These are phyloP conservation scores for Xylaria sp. DNA, from an alignment of 2,329 filamentous ascomycete genomes.

Conservation along the genomic window DNA sequence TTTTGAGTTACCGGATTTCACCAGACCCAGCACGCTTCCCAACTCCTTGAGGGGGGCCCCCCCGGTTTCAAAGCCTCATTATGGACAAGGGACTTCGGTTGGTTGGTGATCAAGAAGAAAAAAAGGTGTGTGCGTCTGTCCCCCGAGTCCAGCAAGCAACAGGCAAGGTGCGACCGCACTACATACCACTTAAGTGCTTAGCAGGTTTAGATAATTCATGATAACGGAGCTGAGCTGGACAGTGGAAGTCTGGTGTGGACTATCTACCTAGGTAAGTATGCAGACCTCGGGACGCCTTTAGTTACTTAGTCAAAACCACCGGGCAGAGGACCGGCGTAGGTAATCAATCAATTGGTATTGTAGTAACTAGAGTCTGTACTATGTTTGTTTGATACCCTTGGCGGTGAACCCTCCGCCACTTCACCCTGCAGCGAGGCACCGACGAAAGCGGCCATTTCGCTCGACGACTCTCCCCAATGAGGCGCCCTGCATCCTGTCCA, in stretches of 20 bases:
- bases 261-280: too few relatives aligned
- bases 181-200: slow-evolving; percentile 7
- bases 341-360: background rate
- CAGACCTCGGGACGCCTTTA: background rate
- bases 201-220: slow-evolving; percentile 5
- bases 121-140: slow-evolving; percentile 22
- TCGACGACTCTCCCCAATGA: slow-evolving; percentile 34
- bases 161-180: slow-evolving; percentile 7
- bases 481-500: slow-evolving; percentile 30
- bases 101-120: slow-evolving; percentile 18
- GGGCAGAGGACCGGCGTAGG: background rate
- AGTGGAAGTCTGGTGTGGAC: too few relatives aligned
- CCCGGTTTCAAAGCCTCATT: slow-evolving; percentile 38
- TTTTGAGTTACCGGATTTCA: slow-evolving; percentile 32
- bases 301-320: background rate
- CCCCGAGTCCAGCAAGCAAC: slow-evolving; percentile 19
- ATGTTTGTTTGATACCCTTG: slow-evolving; percentile 34
- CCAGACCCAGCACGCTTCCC: slow-evolving; percentile 24
- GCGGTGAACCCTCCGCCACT: slow-evolving; percentile 40
- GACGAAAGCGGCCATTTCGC: slow-evolving; percentile 36
- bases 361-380: slow-evolving; percentile 3
- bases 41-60: slow-evolving; percentile 26
- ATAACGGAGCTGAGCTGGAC: slow-evolving; percentile 3
- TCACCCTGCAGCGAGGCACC: slow-evolving; percentile 39
- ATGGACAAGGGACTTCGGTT: slow-evolving; percentile 36